phyloP scores from a whole-genome alignment of 257 asterid species.

The Petrea volubilis region DNA sequence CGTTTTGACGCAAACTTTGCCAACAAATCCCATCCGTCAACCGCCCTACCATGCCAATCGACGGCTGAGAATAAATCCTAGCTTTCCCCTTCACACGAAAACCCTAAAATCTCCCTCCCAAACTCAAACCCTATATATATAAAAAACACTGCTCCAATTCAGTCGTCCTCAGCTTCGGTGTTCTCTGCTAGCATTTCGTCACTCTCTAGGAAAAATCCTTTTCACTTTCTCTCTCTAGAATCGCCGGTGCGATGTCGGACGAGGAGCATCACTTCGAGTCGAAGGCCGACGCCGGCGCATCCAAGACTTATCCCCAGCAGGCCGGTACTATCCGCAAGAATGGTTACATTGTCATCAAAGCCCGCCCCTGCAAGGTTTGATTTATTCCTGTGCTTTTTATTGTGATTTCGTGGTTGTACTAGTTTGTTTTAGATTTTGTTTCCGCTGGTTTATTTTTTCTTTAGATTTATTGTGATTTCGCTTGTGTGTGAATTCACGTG shows the following conservation, averaged over 20 bases:
- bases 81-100: constrained; percentile 11
- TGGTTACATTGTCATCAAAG: constrained; percentile 61
- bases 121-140: constrained; percentile 20
- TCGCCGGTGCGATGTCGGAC: constrained; percentile 55
- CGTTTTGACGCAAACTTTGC: constrained; percentile 35
- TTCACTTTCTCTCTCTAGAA: constrained; percentile 2
- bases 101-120: constrained; percentile 29
- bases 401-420: no score
- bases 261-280: constrained; percentile 71
- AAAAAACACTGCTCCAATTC: neutral
- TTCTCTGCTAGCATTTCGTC: neutral
- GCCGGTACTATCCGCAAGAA: constrained; percentile 70
- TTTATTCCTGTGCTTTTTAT: neutral
- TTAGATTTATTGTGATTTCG: neutral
- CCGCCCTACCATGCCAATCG: neutral
- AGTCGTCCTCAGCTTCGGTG: neutral
- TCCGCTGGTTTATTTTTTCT: neutral
- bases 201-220: neutral
- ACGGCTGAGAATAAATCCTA: constrained; percentile 11
- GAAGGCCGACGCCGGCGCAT: constrained; percentile 75
- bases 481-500: neutral
- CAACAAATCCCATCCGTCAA: constrained; percentile 33
- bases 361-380: constrained; percentile 64
- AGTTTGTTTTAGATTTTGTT: neutral
- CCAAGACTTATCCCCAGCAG: constrained; percentile 69